Base-by-base conservation (phyloP, 2,329 filamentous ascomycete species). In the Mariannaea elegans region DNA sequence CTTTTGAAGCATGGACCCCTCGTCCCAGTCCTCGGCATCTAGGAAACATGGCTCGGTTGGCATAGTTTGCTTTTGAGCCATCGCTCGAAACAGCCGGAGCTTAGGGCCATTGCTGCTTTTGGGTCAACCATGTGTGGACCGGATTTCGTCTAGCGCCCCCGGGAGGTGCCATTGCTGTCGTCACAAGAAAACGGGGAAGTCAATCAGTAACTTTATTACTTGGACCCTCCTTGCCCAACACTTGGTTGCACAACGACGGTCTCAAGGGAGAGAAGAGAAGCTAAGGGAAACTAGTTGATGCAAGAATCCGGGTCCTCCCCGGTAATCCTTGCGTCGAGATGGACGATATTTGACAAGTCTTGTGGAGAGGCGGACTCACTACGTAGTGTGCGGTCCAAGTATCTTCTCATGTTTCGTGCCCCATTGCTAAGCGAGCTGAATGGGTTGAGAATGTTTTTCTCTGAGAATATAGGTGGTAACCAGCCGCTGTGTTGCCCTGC, bases 51-150 rank as follows among this genome's bases (percentile, higher is more conserved):
- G 44, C 49, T 44, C 56, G 12, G 49, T 44, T 44, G 49, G 34
- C 7, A 49, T 54, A 48, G 42, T 59, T 44, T 31, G 21, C 51
- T 47, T 42, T 18, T 49, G 29, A 3, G 56, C 49, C 44, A 58
- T 58, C 51, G 39, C 49, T 56, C 62, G 65, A 67, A 68, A 66
- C 65, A 64, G 52, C 44, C 48, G 63, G 65, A 49, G 57, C 53
- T 56, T 23, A 48, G 36, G 13, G 50, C 52, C 65, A 41, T 66
- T 59, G 49, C 63, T 44, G 14, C 39, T 63, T 67, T 12, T 38
- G 57, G 23, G 29, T 36, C 39, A 39, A 56, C 36, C 38, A 56
- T 58, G 38, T 54, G 47, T 42, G 47, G 41, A 21, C 13, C 27
- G n/a, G n/a, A n/a, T 5, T 19, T 39, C 14, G 36, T 19, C 7